Evolutionary conservation across 768 basidiomycete genomes (phyloP).

Genomic region (Paxillus ammoniavirescens): DNA sequence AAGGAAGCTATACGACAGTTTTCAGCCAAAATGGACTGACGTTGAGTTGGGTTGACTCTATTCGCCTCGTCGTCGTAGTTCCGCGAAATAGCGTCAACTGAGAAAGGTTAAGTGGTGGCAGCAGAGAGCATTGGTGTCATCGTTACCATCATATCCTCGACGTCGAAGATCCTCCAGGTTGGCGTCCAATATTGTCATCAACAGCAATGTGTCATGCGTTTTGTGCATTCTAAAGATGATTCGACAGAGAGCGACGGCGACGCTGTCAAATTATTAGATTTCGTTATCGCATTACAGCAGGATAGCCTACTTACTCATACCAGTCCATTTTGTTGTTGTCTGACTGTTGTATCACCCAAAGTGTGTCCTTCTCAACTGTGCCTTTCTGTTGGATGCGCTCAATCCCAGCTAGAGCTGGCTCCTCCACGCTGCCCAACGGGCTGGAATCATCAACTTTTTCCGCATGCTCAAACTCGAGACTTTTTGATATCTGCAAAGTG

Average conservation of each 20-base stretch:
- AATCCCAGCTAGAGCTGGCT: conserved; percentile 69
- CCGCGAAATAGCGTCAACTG: conserved; percentile 8
- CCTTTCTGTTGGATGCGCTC: conserved; percentile 44
- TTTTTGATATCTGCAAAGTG: conserved; percentile 56
- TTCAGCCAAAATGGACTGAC: background rate
- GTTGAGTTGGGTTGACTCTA: background rate
- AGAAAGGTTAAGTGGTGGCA: background rate
- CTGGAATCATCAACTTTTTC: background rate
- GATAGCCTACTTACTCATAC: conserved; percentile 80
- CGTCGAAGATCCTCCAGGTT: conserved; percentile 75
- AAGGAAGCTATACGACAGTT: background rate
- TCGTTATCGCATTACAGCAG: background rate
- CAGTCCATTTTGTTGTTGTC: conserved; percentile 41
- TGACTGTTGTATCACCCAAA: conserved; percentile 63
- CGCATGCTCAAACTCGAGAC: conserved; percentile 46
- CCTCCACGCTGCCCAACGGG: conserved; percentile 36
- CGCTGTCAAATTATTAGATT: conserved; percentile 40
- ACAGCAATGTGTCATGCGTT: conserved; percentile 78
- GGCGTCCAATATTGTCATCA: conserved; percentile 89
- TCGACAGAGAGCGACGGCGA: conserved; percentile 76
- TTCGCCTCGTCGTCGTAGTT: background rate
- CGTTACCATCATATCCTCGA: conserved; percentile 74
- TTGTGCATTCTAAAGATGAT: conserved; percentile 71
- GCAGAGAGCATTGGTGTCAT: background rate
- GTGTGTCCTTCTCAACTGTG: conserved; percentile 56